Evolutionary conservation across 805 yeast genomes (phyloP), one percentile per base, ranked within the genome.

Genomic region (Metschnikowia santaceciliae): DNA sequence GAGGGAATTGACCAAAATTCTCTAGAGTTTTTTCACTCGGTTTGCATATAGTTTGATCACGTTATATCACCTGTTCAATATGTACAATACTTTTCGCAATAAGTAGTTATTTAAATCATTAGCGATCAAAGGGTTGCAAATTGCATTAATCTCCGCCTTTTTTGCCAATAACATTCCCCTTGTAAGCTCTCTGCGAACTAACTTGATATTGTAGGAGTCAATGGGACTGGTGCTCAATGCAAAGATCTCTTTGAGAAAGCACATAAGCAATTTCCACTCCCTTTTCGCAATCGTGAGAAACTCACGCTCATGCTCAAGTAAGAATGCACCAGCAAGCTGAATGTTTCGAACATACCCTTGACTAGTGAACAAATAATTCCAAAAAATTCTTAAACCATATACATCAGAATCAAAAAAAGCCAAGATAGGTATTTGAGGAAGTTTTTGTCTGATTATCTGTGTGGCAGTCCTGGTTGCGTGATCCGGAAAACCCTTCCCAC

Each of bases 61-160:
- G 59, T 52, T 49, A 35, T 42, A 48, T 56, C 54, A 53, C 58
- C 41, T 39, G 49, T 32, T 46, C 37, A 30, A 38, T 34, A 34
- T 22, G 22, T 38, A 39, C 44, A 50, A 46, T 40, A 56, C 43
- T 52, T 54, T 58, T 22, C 47, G 38, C 61, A 59, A 52, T 39
- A 57, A 17, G 32, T 54, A 56, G 4, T 47, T 22, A 39, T 54
- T 50, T 32, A 54, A 47, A 26, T 36, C 42, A 23, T 47, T 36
- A 35, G 47, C 50, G 23, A 35, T 15, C 44, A 43, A 32, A 7
- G 54, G 51, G 20, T 52, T 46, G n/a, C 50, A 70, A 34, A 68
- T 63, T 23, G 71, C 67, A 57, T 75, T 79, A 81, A 84, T 79
- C 62, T 84, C 90, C 2, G 84, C 76, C 59, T 83, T 83, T 48